Percentiles rank a stretch among this genome's conserved stretches.
phyloP scores from a whole-genome alignment of 164 flowering plant species.

The Sextonia rubra region DNA sequence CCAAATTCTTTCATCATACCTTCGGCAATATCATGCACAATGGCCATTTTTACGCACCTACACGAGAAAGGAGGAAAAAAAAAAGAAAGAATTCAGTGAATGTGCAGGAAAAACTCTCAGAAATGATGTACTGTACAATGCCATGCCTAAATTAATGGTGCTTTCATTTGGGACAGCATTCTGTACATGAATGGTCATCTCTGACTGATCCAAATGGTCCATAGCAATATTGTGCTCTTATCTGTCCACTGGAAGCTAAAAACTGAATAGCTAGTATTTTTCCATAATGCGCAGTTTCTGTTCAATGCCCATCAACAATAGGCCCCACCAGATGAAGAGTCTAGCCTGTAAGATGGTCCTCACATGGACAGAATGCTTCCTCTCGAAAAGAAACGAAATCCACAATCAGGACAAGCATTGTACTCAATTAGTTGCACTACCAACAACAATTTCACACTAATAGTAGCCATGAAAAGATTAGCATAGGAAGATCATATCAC shows the following conservation, averaged over 20 bases:
- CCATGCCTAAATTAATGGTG: not conserved
- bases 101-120: not conserved
- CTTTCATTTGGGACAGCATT: not conserved
- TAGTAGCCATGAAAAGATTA: not conserved
- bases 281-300: not conserved
- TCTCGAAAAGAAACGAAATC: no score
- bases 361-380: not conserved
- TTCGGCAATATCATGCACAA: slow-evolving; percentile 98
- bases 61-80: not conserved
- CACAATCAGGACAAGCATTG: no score
- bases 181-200: not conserved
- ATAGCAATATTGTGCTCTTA: not conserved
- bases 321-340: not conserved
- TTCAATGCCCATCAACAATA: not conserved
- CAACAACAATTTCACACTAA: no score
- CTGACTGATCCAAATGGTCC: not conserved
- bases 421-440: no score
- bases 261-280: not conserved
- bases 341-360: not conserved
- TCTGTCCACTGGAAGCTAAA: not conserved
- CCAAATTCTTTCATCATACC: slow-evolving; percentile 32
- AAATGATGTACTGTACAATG: not conserved
- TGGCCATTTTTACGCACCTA: slow-evolving; percentile 95
- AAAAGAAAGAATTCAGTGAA: no score
- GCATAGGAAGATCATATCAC: not conserved